Base-by-base conservation (phyloP, 169 alveolate genomes). In the Perkinsus olseni region DNA sequence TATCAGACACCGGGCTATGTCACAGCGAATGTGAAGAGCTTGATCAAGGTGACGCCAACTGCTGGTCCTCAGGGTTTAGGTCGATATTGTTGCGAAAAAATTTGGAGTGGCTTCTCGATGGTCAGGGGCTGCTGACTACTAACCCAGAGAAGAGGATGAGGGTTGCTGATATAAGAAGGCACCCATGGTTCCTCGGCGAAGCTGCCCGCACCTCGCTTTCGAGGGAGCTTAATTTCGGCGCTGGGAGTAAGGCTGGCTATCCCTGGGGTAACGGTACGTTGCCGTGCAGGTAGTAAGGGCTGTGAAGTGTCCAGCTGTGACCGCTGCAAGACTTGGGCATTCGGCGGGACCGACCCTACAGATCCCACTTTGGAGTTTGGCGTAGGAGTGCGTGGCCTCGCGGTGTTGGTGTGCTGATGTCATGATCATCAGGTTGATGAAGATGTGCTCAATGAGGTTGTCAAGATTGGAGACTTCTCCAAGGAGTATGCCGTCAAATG, bases 61-160 rank as follows among this genome's bases (percentile, higher is more conserved):
- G 50, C 93, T 37, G 96, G n/a, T n/a, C n/a, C n/a, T n/a, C n/a
- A n/a, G n/a, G n/a, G n/a, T n/a, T n/a, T n/a, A n/a, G n/a, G n/a
- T n/a, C n/a, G n/a, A n/a, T n/a, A n/a, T n/a, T n/a, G n/a, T n/a
- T n/a, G n/a, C n/a, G n/a, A n/a, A n/a, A n/a, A n/a, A n/a, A n/a
- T n/a, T 93, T 91, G 98, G 96, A 93, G 74, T 97, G n/a, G 91
- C 96, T 38, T 93, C 91, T 91, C n/a, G n/a, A n/a, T n/a, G n/a
- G n/a, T n/a, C 91, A 93, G 38, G 82, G 82, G 82, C 82, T 62
- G 37, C 82, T 62, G 82, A 24, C 31, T 4, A 62, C 82, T 3
- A 62, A 62, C 17, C 82, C 82, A 28, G 82, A 62, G 13, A 62
- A 28, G 34, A 62, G 82, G 31, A 62, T 62, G 82, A 62, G 36